Base-by-base conservation (phyloP, 2,329 filamentous ascomycete genomes). In the Penicillium freii region DNA sequence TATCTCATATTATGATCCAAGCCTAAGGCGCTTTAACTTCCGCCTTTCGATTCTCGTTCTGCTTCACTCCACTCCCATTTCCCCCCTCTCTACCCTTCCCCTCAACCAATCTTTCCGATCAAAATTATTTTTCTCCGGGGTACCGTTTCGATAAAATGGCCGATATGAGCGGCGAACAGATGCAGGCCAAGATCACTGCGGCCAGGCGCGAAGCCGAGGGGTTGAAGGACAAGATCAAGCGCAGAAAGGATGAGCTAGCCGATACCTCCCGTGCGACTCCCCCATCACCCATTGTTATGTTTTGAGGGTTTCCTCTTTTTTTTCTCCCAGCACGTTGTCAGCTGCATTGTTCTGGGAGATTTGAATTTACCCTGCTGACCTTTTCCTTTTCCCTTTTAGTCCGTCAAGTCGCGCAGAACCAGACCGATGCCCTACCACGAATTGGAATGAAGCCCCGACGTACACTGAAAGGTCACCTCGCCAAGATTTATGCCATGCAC, bases 401-500 rank as follows among this genome's bases (percentile, higher is more conserved):
- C 66, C 91, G 92, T 78, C 88, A 91, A 79, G 91, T 97, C 69
- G 90, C 94, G 71, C 87, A 92, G 75, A 90, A 93, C 80, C 89
- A 93, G 65, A 93, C 96, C 77, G 94, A 97, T 76, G 83, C 90
- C 66, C 87, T 99, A 69, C 92, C 93, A 64, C 89, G 90, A 78
- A 94, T 95, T 77, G 85, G 93, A 74, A 97, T 99, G 94, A 96
- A 94, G 84, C 90, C 93, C 64, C 94, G 96, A 82, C 90, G 92
- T 71, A 97, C 92, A 50, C 84, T 99, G 66, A 97, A 97, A 82
- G 94, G 94, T 66, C 94, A 99, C 83, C 81, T 99, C 66, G 94
- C 94, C 70, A 99, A 99, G 82, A 99, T 99, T 71, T 99, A 99
- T 78, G 94, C 94, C 70, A 99, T 99, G 94, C 94, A 99, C 82